A percentile compares a stretch with the other conserved stretches of the same genome.
Conservation (phyloP, 202 grass and related monocot genomes). For the Bolboschoenoplectus hybrid region DNA sequence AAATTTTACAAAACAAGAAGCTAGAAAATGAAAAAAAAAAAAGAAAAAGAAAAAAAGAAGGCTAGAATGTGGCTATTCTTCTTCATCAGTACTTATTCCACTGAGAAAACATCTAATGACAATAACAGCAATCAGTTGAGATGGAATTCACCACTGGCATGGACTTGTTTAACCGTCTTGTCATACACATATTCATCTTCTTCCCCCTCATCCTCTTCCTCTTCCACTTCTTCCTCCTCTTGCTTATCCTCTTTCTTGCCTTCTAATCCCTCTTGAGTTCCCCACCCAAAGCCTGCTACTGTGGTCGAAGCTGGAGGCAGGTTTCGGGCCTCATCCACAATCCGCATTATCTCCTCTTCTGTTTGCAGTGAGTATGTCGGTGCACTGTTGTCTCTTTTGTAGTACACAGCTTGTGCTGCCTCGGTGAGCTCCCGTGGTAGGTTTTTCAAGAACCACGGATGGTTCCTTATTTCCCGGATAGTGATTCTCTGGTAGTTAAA, state of each 20-base stretch:
- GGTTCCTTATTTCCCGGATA: slow-evolving; percentile 95
- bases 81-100: slow-evolving; percentile 28
- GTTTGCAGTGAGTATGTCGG: slow-evolving; percentile 75
- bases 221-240: slow-evolving; percentile 49
- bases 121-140: slow-evolving; percentile 42
- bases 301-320: slow-evolving; percentile 52
- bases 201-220: slow-evolving; percentile 53
- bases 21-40: background rate
- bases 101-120: slow-evolving; percentile 16
- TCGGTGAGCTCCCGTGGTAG: slow-evolving; percentile 87
- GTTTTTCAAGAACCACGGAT: slow-evolving; percentile 97
- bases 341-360: slow-evolving; percentile 86
- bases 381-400: slow-evolving; percentile 72
- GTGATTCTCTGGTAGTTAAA: slow-evolving; percentile 75
- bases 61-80: slow-evolving; percentile 29
- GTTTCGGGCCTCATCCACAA: slow-evolving; percentile 65
- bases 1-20: slow-evolving; percentile 34
- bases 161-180: slow-evolving; percentile 83
- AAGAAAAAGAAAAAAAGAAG: background rate
- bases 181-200: slow-evolving; percentile 76
- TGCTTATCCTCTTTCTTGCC: slow-evolving; percentile 55
- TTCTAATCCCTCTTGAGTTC: slow-evolving; percentile 56
- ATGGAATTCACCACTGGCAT: slow-evolving; percentile 66
- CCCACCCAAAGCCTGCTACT: slow-evolving; percentile 74
- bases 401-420: slow-evolving; percentile 75